Percentiles rank a stretch among this genome's conserved stretches.
Evolutionary conservation across 2,329 filamentous ascomycete genomes (phyloP).

Genomic region (Aspergillus quadricinctus): DNA sequence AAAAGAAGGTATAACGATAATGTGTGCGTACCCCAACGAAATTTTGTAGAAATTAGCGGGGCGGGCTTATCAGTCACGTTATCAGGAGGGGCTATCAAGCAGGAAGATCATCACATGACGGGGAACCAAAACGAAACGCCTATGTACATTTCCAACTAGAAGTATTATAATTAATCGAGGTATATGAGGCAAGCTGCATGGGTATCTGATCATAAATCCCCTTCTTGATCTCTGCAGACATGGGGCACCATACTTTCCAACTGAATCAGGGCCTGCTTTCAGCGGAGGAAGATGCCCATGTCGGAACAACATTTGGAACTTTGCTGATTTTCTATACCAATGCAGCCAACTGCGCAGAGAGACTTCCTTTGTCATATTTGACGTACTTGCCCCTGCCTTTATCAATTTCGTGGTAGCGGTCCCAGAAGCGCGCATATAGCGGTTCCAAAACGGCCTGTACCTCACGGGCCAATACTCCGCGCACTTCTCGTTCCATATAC

Average conservation of each 20-base stretch:
- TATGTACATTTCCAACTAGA: neutral
- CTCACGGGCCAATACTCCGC: conserved; percentile 72
- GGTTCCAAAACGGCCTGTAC: conserved; percentile 90
- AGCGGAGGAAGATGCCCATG: conserved; percentile 1
- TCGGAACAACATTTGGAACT: conserved; percentile 4
- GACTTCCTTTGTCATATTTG: conserved; percentile 85
- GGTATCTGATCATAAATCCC: neutral
- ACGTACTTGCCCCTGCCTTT: conserved; percentile 98
- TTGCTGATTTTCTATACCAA: conserved; percentile 26
- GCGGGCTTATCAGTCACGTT: conserved; percentile 37
- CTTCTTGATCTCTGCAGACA: neutral
- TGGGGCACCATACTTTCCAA: neutral
- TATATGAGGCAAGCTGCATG: neutral
- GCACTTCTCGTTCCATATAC: conserved; percentile 87
- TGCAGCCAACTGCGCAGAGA: conserved; percentile 59
- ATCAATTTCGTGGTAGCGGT: conserved; percentile 94
- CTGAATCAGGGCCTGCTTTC: neutral
- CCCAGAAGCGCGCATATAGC: conserved; percentile 92
- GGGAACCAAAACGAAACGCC: neutral
- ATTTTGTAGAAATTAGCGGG: conserved; percentile 31
- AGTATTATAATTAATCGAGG: neutral
- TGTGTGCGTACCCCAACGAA: conserved; percentile 22
- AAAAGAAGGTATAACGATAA: conserved; percentile 5
- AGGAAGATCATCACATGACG: neutral
- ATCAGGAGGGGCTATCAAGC: conserved; percentile 18